phyloP scores from a whole-genome alignment of 2,329 filamentous ascomycete species.

The Fusarium sp. region DNA sequence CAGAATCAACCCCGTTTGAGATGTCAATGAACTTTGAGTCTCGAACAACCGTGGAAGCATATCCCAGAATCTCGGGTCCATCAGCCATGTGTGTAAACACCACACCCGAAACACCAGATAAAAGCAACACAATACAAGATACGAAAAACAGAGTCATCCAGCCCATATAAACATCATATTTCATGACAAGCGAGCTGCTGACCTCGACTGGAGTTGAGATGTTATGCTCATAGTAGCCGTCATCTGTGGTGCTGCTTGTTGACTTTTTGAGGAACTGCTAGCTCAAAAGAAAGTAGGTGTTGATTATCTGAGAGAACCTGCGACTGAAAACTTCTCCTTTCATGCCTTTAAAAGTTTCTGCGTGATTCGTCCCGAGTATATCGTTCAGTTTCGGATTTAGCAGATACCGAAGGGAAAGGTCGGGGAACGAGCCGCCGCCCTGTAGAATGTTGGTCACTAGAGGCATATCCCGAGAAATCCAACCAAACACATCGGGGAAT shows the following conservation, averaged over 20 bases:
- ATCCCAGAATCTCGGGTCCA: neutral
- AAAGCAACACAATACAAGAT: neutral
- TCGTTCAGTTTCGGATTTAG: neutral
- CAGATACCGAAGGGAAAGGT: neutral
- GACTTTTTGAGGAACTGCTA: neutral
- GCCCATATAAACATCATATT: neutral
- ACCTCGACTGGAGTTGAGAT: neutral
- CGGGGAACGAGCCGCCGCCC: neutral
- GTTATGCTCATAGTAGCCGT: neutral
- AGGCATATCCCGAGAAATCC: neutral
- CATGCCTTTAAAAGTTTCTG: neutral
- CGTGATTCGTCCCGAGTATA: neutral
- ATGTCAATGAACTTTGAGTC: neutral
- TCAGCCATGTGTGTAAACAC: neutral
- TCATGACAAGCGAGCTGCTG: neutral
- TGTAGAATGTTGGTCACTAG: neutral
- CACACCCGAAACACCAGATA: neutral
- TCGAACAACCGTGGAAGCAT: neutral
- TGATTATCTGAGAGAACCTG: neutral
- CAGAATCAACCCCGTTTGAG: neutral
- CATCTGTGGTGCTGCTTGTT: neutral
- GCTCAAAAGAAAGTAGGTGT: neutral
- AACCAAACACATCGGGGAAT: neutral
- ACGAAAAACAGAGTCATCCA: neutral
- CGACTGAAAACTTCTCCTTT: neutral